Percentiles rank a stretch among this genome's conserved stretches.
Conservation (phyloP, 2,329 filamentous ascomycete species). For the Phaeosphaeriaceae sp. region DNA sequence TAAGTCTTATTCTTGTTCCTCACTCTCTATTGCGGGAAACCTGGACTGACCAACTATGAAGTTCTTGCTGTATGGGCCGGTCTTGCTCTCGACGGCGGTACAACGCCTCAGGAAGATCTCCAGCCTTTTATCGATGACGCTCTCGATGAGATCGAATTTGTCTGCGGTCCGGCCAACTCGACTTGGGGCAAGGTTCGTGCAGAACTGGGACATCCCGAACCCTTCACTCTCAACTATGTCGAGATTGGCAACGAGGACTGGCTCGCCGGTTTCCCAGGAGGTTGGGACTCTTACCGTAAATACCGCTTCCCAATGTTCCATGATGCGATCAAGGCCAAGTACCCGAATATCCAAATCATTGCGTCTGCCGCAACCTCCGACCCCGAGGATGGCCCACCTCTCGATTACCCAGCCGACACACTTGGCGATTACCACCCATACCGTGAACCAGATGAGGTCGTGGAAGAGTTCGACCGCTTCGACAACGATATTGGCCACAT, state of each 20-base stretch:
- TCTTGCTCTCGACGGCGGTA: constrained; percentile 52
- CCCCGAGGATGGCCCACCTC: constrained; percentile 21
- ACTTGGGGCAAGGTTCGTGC: constrained; percentile 46
- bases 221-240: constrained; percentile 47
- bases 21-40: constrained; percentile 4
- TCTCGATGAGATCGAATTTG: constrained; percentile 47
- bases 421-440: constrained; percentile 54
- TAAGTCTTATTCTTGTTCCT: constrained; percentile 9
- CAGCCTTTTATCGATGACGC: constrained; percentile 49
- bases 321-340: constrained; percentile 41
- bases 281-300: constrained; percentile 36
- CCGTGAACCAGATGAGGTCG: constrained; percentile 52
- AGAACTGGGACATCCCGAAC: constrained; percentile 45
- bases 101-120: constrained; percentile 46
- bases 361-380: constrained; percentile 40
- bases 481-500: constrained; percentile 49
- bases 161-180: constrained; percentile 36
- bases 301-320: constrained; percentile 45
- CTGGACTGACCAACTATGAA: constrained; percentile 12
- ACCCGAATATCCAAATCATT: constrained; percentile 47
- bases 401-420: constrained; percentile 25
- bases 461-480: constrained; percentile 58
- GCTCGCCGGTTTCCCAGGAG: constrained; percentile 39
- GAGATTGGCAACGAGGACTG: constrained; percentile 51
- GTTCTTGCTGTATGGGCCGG: constrained; percentile 54